A percentile compares a stretch with the other conserved stretches of the same genome.
Conservation (phyloP, 306 rosid genomes). For the Acacia crassicarpa region DNA sequence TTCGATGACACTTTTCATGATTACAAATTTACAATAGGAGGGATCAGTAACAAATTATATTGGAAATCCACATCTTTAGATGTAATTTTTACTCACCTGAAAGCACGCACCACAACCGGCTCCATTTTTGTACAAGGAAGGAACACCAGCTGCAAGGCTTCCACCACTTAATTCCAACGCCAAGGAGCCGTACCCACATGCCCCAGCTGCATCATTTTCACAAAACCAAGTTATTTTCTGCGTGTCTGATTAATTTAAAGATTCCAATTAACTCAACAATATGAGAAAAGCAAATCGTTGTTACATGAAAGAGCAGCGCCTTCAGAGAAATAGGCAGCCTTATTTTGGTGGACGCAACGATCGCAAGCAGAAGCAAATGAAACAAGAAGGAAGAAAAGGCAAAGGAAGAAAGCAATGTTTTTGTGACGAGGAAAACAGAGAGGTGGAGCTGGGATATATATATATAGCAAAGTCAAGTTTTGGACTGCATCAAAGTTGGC, state of each 20-base stretch:
- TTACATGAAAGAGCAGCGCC: slow-evolving; percentile 67
- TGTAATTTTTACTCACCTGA: slow-evolving; percentile 43
- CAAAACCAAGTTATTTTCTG: neutral
- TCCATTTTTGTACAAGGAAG: slow-evolving; percentile 71
- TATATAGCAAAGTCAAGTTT: neutral
- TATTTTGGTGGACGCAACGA: slow-evolving; percentile 66
- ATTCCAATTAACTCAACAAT: neutral
- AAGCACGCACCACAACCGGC: slow-evolving; percentile 93
- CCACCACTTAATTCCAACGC: slow-evolving; percentile 59
- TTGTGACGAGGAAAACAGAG: slow-evolving; percentile 8
- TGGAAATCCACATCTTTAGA: neutral
- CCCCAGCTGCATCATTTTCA: slow-evolving; percentile 66
- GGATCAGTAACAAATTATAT: neutral
- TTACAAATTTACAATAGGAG: neutral
- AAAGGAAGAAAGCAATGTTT: slow-evolving; percentile 51
- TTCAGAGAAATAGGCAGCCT: slow-evolving; percentile 57
- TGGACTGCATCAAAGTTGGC: slow-evolving; percentile 25
- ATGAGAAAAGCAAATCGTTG: neutral
- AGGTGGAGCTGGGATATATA: slow-evolving; percentile 26
- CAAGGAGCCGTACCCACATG: slow-evolving; percentile 85
- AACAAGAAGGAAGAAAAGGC: slow-evolving; percentile 42
- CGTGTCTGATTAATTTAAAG: neutral
- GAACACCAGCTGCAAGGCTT: slow-evolving; percentile 64
- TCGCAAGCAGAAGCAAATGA: slow-evolving; percentile 72
- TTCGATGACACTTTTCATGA: neutral